Base-by-base conservation (phyloP, 2,329 filamentous ascomycete species). In the Aspergillus ruber region DNA sequence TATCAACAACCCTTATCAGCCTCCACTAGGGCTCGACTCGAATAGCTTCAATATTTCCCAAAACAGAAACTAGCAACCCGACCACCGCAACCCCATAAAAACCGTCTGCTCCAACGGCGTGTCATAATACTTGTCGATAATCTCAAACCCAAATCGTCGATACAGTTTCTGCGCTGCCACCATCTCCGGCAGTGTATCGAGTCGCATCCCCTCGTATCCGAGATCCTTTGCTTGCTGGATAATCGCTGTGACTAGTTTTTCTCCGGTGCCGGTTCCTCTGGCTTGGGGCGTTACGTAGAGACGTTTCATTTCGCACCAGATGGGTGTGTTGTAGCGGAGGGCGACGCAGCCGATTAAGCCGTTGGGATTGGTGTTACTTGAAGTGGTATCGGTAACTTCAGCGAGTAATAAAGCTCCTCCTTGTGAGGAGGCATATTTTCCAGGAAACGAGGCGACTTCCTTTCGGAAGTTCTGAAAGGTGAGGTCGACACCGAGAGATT, bases 151-250 rank as follows among this genome's bases (percentile, higher is more conserved):
- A 50, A 72, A 58, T 4, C 58, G 59, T 43, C 59, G 59, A 63
- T 83, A 83, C 53, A 82, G 53, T 27, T 55, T 60, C 49, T 70
- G 68, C 17, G 80, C 79, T 9, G 68, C 65, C 10, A 51, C 60
- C 80, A 83, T 83, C 6, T 58, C 66, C 7, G 70, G 62, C 48
- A 83, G 56, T 13, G 79, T 82, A 65, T 83, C 80, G 12, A 83
- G 68, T 47, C 75, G 66, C 57, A 82, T 74, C 48, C 75, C 73
- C 8, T 56, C 52, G 57, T 82, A 83, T 0, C 75, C 76, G 39
- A 77, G 47, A 4, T 65, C 56, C 48, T 57, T 68, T 18, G 79
- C 80, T 29, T 66, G 62, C 4, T 60, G 58, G 4, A 83, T 56
- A 3, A 75, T 68, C 0, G 59, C 62, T 41, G 70, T 61, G 4